Evolutionary conservation across 2,329 filamentous ascomycete species (phyloP), one percentile per base, ranked within the genome.

Genomic region (Tolypocladium endophyticum): DNA sequence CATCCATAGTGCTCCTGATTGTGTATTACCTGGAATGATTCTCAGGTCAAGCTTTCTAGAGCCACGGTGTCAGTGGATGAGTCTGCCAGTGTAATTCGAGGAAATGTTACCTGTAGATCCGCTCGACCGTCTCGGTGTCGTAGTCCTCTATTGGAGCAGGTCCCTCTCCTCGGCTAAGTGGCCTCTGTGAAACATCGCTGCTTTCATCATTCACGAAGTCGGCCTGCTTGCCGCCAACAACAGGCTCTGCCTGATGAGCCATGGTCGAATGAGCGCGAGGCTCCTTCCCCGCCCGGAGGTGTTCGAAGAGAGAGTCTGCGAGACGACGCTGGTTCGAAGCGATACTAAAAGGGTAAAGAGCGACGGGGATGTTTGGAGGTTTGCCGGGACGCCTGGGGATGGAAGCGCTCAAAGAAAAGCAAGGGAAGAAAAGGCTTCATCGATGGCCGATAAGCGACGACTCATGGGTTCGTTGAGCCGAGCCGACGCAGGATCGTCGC

Each of bases 1-100:
- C 18, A 16, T 4, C 20, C 3, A 16, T 33, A 20, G 6, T 20
- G 3, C 36, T 11, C 2, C 33, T 23, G 23, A 4, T 7, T 16
- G 43, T 36, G n/a, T 2, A 64, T 72, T 63, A 82, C 80, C 77
- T 64, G 83, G 83, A 63, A 86, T 85, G 67, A 86, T 85, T 65
- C 83, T 80, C 33, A 72, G 70, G 69, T 86, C 83, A 55, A 85
- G 76, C 68, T 83, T 84, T 64, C 75, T 79, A 60, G 18, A 18
- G 6, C 16, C 43, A 23, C 18, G 2, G 50, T 2, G 30, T 54
- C 30, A 54, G 30, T 23, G 7, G 20, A 14, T 16, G 30, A 4
- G 11, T 30, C 39, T 25, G 16, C 58, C 47, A 56, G 23, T 47
- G 38, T 23, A 43, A 23, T 23, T 25, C 47, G 11, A 23, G 14